Base-by-base conservation (phyloP, 23 red algal species). In the Gracilaria domingensis region DNA sequence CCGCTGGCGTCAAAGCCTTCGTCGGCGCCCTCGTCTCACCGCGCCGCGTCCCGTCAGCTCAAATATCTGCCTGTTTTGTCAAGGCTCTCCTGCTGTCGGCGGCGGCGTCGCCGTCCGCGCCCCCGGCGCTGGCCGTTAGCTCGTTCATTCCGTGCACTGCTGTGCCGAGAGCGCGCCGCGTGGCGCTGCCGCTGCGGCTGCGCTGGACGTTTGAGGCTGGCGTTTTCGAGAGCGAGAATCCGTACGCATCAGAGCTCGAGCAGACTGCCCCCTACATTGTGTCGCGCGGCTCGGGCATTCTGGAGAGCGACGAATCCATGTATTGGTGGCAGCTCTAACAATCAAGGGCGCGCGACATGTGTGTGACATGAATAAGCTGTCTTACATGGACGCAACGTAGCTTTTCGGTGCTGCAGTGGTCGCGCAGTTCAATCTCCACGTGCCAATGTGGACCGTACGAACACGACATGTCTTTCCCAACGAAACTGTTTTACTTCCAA, bases 231-330 rank as follows among this genome's bases (percentile, higher is more conserved):
- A 79, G 36, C 32, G 30, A 62, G 35, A 95, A 95, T 44, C 93
- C 84, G 16, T 95, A 91, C 76, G 90, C 85, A 26, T 89, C 76
- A 0, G 94, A 99, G 71, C 61, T 99, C 26, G 80, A 93, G 76
- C 76, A 80, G 30, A 96, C 91, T 25, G 97, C 97, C 32, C 26
- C 79, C 21, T 86, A 89, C 51, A 83, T 99, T 17, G 92, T 78
- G 9, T 47, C 86, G 29, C 88, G 91, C 28, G 97, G 97, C 8
- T 75, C 73, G 26, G 97, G 97, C 32, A 99, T 99, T 47, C 90
- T 96, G 28, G 97, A 94, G 28, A 86, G 81, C 50, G 97, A 99
- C 71, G 97, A 99, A 87, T 89, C 87, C 32, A n/a, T n/a, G n/a
- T n/a, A n/a, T n/a, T n/a, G n/a, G n/a, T n/a, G n/a, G n/a, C n/a